Evolutionary conservation across 495 filamentous ascomycete genomes (phyloP).

Genomic region (Aspergillus indologenus): DNA sequence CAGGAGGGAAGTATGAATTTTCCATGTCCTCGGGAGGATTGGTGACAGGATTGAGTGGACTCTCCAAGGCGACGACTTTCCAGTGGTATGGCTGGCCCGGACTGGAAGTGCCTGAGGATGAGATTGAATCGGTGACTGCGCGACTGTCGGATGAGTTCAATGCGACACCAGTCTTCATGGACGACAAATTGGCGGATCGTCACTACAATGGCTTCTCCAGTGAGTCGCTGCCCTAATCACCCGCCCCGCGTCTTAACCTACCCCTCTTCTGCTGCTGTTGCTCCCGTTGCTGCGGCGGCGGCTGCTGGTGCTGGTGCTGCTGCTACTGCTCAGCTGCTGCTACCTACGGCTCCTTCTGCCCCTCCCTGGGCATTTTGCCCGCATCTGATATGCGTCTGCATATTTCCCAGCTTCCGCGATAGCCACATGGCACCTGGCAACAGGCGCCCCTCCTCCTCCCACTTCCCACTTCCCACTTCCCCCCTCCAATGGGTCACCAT

Average conservation of each 20-base stretch:
- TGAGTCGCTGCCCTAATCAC: conserved; percentile 41
- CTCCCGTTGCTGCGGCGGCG: too few species aligned
- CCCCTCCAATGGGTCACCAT: not conserved
- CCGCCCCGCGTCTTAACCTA: not conserved
- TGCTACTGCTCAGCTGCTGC: too few species aligned
- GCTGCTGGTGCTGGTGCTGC: too few species aligned
- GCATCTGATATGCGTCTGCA: conserved; percentile 5
- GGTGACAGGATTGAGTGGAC: conserved; percentile 85
- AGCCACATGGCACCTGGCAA: conserved; percentile 2
- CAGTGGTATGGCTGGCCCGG: conserved; percentile 99
- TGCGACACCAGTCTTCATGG: conserved; percentile 73
- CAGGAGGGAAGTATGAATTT: conserved; percentile 80
- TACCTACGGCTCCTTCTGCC: too few species aligned
- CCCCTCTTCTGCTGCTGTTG: not conserved
- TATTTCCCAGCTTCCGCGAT: not conserved
- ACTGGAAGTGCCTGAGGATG: conserved; percentile 72
- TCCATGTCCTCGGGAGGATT: conserved; percentile 94
- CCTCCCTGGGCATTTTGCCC: not conserved
- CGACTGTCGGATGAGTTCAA: conserved; percentile 69
- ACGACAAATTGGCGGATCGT: conserved; percentile 72
- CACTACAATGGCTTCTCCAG: conserved; percentile 89
- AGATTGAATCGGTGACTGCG: conserved; percentile 59
- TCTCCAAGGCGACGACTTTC: conserved; percentile 88
- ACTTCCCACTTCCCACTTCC: too few species aligned
- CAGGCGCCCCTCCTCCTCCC: not conserved